Evolutionary conservation across 352 stramenopile genomes (phyloP).

Genomic region (Pythium insidiosum): DNA sequence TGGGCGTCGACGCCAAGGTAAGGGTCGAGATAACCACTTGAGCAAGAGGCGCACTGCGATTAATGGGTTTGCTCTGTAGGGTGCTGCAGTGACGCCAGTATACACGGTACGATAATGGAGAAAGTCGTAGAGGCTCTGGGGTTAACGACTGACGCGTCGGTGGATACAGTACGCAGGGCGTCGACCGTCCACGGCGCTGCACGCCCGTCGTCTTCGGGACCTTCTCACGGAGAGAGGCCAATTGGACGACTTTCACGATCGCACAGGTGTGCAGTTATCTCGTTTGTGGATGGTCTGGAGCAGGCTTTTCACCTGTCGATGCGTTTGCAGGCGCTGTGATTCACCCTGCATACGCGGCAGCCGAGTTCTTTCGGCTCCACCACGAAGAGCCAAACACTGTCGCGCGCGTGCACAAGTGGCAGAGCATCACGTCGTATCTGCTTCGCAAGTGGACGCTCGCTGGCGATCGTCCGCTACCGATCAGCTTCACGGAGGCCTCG

Average conservation of each 20-base stretch:
- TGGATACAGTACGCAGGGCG: constrained; percentile 52
- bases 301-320: neutral
- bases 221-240: constrained; percentile 24
- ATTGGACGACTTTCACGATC: constrained; percentile 53
- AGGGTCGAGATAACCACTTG: no score
- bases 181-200: constrained; percentile 31
- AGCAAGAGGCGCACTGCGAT: no score
- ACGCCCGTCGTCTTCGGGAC: constrained; percentile 42
- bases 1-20: constrained; percentile 74
- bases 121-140: neutral
- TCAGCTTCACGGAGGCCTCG: constrained; percentile 92
- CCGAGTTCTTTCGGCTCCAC: constrained; percentile 84
- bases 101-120: constrained; percentile 42
- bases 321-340: constrained; percentile 49
- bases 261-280: constrained; percentile 29
- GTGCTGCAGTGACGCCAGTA: constrained; percentile 58
- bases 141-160: neutral
- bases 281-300: neutral
- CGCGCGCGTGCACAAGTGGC: constrained; percentile 68
- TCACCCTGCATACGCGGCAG: constrained; percentile 86
- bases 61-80: constrained; percentile 18
- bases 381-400: constrained; percentile 31
- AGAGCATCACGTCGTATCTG: constrained; percentile 86
- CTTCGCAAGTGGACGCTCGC: constrained; percentile 73
- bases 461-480: constrained; percentile 36